Conservation (phyloP, 495 filamentous ascomycete species). For the Annulohypoxylon bovei region DNA sequence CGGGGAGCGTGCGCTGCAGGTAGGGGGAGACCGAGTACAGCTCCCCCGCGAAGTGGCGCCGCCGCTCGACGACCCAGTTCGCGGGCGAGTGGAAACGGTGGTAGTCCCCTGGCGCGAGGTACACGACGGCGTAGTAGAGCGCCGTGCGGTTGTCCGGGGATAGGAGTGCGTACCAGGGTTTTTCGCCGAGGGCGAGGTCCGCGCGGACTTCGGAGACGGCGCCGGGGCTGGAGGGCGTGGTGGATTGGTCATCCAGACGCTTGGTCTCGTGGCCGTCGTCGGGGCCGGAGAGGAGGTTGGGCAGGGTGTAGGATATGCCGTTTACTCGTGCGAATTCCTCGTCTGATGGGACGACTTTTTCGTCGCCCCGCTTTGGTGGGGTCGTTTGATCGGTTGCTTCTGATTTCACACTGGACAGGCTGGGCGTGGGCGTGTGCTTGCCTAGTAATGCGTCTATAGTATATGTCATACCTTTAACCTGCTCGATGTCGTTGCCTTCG, state of each 20-base stretch:
- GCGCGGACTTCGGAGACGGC: slow-evolving; percentile 84
- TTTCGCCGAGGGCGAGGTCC: slow-evolving; percentile 79
- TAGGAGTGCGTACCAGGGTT: slow-evolving; percentile 79
- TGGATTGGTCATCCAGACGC: slow-evolving; percentile 54
- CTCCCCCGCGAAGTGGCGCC: slow-evolving; percentile 96
- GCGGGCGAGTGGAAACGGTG: slow-evolving; percentile 97
- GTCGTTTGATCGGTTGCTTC: slow-evolving; percentile 23
- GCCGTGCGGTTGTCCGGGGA: slow-evolving; percentile 65
- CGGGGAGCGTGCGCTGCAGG: slow-evolving; percentile 87
- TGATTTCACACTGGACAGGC: slow-evolving; percentile 47
- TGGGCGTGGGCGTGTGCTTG: slow-evolving; percentile 60
- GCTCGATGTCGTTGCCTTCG: slow-evolving; percentile 93
- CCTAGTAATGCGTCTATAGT: slow-evolving; percentile 92
- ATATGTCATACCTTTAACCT: slow-evolving; percentile 99
- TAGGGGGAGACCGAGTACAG: slow-evolving; percentile 95
- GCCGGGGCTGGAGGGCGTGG: slow-evolving; percentile 66
- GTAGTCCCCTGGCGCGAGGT: slow-evolving; percentile 98
- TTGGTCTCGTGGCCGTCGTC: slow-evolving; percentile 60
- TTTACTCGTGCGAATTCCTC: slow-evolving; percentile 96
- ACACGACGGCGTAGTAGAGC: slow-evolving; percentile 96
- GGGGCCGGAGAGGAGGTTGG: slow-evolving; percentile 78
- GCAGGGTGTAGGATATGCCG: slow-evolving; percentile 95
- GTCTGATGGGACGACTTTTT: slow-evolving; percentile 75
- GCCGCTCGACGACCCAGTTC: slow-evolving; percentile 90
- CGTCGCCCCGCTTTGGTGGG: slow-evolving; percentile 52